Evolutionary conservation across 208 protist genomes (phyloP).

Genomic region (Wallacemonas sp.): DNA sequence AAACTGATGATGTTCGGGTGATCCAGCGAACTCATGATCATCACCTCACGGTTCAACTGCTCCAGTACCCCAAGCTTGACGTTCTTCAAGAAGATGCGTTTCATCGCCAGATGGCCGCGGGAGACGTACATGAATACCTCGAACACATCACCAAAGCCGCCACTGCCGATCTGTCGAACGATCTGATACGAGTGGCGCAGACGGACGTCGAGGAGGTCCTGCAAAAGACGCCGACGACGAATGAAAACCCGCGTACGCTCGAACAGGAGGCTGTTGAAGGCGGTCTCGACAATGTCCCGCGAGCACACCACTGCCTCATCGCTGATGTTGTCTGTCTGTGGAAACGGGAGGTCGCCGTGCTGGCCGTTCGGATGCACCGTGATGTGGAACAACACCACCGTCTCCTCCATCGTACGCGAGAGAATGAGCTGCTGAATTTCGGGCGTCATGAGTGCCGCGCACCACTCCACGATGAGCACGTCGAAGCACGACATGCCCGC

Average conservation of each 20-base stretch:
- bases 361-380: slow-evolving; percentile 19
- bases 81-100: slow-evolving; percentile 68
- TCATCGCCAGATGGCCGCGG: slow-evolving; percentile 76
- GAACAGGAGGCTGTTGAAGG: slow-evolving; percentile 8
- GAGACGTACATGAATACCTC: slow-evolving; percentile 69
- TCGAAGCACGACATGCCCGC: slow-evolving; percentile 54
- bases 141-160: slow-evolving; percentile 77
- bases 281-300: slow-evolving; percentile 25
- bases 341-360: slow-evolving; percentile 16
- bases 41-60: slow-evolving; percentile 70
- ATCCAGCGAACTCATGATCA: slow-evolving; percentile 69
- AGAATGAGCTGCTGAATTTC: slow-evolving; percentile 41
- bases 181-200: slow-evolving; percentile 57
- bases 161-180: slow-evolving; percentile 58
- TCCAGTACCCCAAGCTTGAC: slow-evolving; percentile 53
- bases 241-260: slow-evolving; percentile 26
- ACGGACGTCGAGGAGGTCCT: slow-evolving; percentile 46
- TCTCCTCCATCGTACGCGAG: slow-evolving; percentile 22
- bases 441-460: slow-evolving; percentile 32
- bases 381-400: slow-evolving; percentile 51
- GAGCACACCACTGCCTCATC: slow-evolving; percentile 27
- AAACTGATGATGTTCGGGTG: slow-evolving; percentile 78
- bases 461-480: slow-evolving; percentile 67
- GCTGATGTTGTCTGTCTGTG: slow-evolving; percentile 11
- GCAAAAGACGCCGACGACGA: slow-evolving; percentile 37